These are phyloP conservation scores for Penicillium occitanis DNA, from an alignment of 2,329 filamentous ascomycete genomes.

Conservation along the genomic window DNA sequence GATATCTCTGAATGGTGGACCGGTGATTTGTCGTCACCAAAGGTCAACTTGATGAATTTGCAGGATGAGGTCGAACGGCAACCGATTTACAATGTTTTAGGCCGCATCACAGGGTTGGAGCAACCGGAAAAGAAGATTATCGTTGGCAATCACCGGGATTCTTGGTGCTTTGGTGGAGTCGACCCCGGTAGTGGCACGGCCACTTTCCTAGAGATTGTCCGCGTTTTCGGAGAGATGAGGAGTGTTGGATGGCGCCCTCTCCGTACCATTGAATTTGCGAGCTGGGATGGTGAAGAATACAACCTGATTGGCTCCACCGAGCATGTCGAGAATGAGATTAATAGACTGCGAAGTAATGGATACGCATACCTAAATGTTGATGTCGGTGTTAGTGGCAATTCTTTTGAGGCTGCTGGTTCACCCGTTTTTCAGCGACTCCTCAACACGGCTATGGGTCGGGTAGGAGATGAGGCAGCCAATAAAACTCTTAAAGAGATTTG, in stretches of 20 bases:
- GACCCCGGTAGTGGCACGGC: constrained; percentile 88
- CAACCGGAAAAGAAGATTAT: constrained; percentile 80
- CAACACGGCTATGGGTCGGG: constrained; percentile 69
- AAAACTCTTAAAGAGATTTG: constrained; percentile 72
- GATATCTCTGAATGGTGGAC: constrained; percentile 80
- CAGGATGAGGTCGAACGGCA: constrained; percentile 82
- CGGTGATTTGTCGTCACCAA: constrained; percentile 70
- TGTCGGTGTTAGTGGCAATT: constrained; percentile 70
- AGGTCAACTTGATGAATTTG: constrained; percentile 78
- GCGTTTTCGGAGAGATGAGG: constrained; percentile 77
- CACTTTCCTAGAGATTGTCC: constrained; percentile 83
- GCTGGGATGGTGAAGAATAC: constrained; percentile 93
- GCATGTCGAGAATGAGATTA: constrained; percentile 82
- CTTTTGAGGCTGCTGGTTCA: constrained; percentile 76
- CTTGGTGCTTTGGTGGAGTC: constrained; percentile 84
- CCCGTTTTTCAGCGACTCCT: constrained; percentile 75
- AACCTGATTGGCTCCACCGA: constrained; percentile 94
- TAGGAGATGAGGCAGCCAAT: constrained; percentile 71
- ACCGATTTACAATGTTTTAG: constrained; percentile 89
- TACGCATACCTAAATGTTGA: constrained; percentile 92
- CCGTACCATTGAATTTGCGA: constrained; percentile 94
- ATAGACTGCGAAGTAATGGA: constrained; percentile 69
- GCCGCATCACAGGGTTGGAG: constrained; percentile 79
- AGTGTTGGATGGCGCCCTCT: constrained; percentile 81
- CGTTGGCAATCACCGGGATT: constrained; percentile 89